A percentile compares a stretch with the other conserved stretches of the same genome.
Evolutionary conservation across 179 eudicot genomes (phyloP).

Genomic region (Pouteria campechiana): DNA sequence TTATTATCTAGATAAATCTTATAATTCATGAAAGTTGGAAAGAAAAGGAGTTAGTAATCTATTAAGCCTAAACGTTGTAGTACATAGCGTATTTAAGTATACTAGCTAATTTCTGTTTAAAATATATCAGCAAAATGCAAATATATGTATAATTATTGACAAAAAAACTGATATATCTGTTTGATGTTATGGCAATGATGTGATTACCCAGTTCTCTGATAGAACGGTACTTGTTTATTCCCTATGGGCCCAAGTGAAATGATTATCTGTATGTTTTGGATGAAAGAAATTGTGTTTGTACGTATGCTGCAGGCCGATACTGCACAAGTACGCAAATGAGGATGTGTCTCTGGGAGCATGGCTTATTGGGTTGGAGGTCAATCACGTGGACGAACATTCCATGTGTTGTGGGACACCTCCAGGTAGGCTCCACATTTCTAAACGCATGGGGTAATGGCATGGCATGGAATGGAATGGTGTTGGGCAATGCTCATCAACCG

Average conservation of each 20-base stretch:
- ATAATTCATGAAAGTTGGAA: no score
- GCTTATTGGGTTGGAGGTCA: constrained; percentile 80
- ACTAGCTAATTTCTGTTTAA: no score
- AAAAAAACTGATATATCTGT: no score
- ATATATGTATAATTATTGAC: no score
- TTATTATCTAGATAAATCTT: no score
- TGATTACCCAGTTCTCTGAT: no score
- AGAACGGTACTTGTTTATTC: background rate
- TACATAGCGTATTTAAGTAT: no score
- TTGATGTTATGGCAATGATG: no score
- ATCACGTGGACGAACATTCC: constrained; percentile 66
- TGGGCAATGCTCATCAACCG: background rate
- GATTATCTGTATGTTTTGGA: background rate
- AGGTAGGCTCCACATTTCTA: constrained; percentile 34
- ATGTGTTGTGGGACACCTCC: constrained; percentile 95
- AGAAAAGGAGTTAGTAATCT: no score
- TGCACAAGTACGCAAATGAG: constrained; percentile 82
- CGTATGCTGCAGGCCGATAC: constrained; percentile 37
- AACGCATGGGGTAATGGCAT: no score
- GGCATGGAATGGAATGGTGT: background rate
- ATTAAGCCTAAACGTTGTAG: no score
- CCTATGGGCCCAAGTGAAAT: background rate
- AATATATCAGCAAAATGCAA: no score
- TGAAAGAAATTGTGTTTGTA: background rate
- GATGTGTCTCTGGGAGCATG: constrained; percentile 86